phyloP scores from a whole-genome alignment of 176 grass and related monocot species.

The Pharus latifolius region DNA sequence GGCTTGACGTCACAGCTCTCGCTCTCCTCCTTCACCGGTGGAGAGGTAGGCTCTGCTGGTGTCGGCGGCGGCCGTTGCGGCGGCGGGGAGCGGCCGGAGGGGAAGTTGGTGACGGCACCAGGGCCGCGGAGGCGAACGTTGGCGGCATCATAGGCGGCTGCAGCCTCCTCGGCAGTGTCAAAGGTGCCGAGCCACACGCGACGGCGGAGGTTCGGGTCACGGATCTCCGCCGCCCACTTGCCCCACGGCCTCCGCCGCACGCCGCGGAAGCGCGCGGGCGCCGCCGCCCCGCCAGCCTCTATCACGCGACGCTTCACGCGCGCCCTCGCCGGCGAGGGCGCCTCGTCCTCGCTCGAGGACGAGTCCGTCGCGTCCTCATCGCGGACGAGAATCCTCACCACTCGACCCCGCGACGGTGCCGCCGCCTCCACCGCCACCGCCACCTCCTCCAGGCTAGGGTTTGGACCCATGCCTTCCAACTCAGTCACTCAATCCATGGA shows the following conservation, averaged over 20 bases:
- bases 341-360: conserved; percentile 81
- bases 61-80: neutral
- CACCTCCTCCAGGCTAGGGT: conserved; percentile 36
- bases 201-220: conserved; percentile 44
- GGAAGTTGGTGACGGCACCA: conserved; percentile 60
- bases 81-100: neutral
- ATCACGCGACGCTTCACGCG: conserved; percentile 24
- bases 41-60: no score
- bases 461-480: conserved; percentile 35
- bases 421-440: neutral
- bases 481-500: conserved; percentile 32
- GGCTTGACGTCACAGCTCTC: neutral
- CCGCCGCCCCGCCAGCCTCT: neutral
- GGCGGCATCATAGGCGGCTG: conserved; percentile 56
- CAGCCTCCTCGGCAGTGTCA: conserved; percentile 85
- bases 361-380: conserved; percentile 85
- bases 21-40: no score
- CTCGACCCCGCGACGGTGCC: conserved; percentile 1
- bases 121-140: conserved; percentile 45
- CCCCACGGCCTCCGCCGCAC: conserved; percentile 78
- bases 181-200: conserved; percentile 97
- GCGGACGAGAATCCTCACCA: conserved; percentile 55
- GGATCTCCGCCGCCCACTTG: conserved; percentile 73
- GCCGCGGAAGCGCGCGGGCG: conserved; percentile 41
- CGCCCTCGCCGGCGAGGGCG: neutral